Evolutionary conservation across 1,284 basidiomycete genomes (phyloP), one percentile per base, ranked within the genome.

Genomic region (Sporisorium reilianum): DNA sequence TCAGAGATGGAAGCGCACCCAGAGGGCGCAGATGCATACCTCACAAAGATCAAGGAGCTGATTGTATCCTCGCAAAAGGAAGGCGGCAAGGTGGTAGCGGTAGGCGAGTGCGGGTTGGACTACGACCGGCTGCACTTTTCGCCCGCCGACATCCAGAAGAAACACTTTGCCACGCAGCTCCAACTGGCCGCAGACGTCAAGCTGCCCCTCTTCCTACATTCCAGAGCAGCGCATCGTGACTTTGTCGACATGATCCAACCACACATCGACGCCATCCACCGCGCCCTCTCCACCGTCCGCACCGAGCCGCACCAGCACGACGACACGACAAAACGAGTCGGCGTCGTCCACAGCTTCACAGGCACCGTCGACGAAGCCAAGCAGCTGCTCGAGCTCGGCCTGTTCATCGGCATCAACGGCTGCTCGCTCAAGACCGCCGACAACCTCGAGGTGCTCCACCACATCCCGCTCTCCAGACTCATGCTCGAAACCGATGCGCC

Each of bases 41-140:
- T 94, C 8, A 40, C 25, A 53, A 89, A 90, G 18, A 90, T 82
- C 12, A 51, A 40, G 12, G 32, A 52, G 9, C 42, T 77, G 0
- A 64, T 82, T 25, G 44, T 65, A 16, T 8, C 42, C 0, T 44
- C 56, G 2, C 42, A 45, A 14, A 45, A 42, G 22, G 32, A 38
- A 12, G 48, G 62, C 8, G 50, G 38, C 0, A 67, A 72, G 48
- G 73, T 82, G 20, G 75, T 93, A 9, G 92, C 92, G 0, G 86
- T 95, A 1, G 94, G 94, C 18, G 94, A 95, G 86, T 93, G 93
- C 75, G 94, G 94, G 11, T 86, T 95, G 38, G 94, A 96, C 84
- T 95, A 95, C 78, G 94, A 95, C 82, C 88, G 94, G 16, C 88
- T 91, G 0, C 90, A 91, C 76, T 92, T 92, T 82, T 89, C 92